Evolutionary conservation across 73 alveolate species (phyloP).

Genomic region (Symbiodinium pilosum): DNA sequence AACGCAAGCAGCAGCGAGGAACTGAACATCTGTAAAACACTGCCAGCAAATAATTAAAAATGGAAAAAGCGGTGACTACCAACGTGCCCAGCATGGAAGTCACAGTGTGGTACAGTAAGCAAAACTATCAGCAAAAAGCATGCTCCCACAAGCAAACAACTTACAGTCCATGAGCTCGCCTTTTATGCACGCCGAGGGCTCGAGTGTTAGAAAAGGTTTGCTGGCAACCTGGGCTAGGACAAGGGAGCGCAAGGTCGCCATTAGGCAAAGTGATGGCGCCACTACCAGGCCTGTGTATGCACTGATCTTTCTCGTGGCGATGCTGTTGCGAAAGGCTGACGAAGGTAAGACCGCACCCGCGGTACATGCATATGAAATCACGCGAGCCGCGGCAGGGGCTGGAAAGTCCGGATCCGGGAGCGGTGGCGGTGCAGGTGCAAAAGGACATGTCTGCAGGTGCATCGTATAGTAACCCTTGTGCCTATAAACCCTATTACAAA

Average conservation of each 20-base stretch:
- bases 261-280: background rate
- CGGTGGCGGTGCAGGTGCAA: background rate
- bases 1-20: background rate
- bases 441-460: background rate
- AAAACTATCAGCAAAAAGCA: background rate
- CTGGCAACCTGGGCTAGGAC: background rate
- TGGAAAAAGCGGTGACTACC: background rate
- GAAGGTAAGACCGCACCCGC: background rate
- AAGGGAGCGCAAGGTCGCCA: background rate
- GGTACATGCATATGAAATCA: background rate
- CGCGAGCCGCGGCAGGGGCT: background rate
- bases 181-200: constrained; percentile 10
- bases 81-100: background rate
- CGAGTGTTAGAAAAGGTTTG: background rate
- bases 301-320: background rate
- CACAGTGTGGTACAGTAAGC: background rate
- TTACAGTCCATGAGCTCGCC: background rate
- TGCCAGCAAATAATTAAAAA: background rate
- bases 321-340: background rate
- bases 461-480: background rate
- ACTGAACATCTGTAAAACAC: background rate
- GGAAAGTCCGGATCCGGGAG: background rate
- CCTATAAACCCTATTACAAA: background rate
- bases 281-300: background rate
- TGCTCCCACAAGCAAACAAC: background rate